phyloP scores from a whole-genome alignment of 805 yeast genomes.

The Pichia sporocuriosa region DNA sequence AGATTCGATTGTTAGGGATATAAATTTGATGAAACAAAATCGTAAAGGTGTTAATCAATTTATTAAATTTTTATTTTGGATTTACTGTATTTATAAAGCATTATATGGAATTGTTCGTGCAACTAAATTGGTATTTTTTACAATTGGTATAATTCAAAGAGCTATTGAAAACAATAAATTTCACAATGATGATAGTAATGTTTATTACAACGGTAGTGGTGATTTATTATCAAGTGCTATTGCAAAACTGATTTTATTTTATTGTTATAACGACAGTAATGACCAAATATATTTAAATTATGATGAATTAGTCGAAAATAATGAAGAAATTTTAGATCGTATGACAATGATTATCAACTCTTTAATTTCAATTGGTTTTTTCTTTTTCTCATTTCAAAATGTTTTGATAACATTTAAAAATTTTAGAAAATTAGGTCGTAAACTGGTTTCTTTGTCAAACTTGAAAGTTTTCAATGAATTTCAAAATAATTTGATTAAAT shows the following conservation, averaged over 20 bases:
- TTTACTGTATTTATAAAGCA: conserved; percentile 46
- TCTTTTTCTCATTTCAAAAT: conserved; percentile 57
- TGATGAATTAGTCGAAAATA: conserved; percentile 25
- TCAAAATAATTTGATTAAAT: background rate
- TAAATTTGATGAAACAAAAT: conserved; percentile 32
- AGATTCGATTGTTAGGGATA: conserved; percentile 26
- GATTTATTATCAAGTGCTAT: conserved; percentile 41
- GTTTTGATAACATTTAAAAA: conserved; percentile 57
- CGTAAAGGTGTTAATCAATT: conserved; percentile 2
- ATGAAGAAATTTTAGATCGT: conserved; percentile 29
- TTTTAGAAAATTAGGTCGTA: conserved; percentile 26
- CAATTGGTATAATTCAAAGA: background rate
- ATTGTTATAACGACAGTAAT: background rate
- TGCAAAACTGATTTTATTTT: conserved; percentile 31
- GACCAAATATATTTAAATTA: conserved; percentile 12
- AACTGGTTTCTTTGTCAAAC: background rate
- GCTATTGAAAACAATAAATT: background rate
- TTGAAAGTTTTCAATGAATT: background rate
- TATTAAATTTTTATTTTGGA: conserved; percentile 27
- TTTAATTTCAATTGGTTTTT: conserved; percentile 50
- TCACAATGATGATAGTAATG: background rate
- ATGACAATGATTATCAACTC: conserved; percentile 39
- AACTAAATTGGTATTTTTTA: background rate
- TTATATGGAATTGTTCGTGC: conserved; percentile 13
- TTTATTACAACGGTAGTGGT: conserved; percentile 10